These are phyloP conservation scores for Dioscorea alata DNA, from an alignment of 106 monocot species.

Conservation along the genomic window DNA sequence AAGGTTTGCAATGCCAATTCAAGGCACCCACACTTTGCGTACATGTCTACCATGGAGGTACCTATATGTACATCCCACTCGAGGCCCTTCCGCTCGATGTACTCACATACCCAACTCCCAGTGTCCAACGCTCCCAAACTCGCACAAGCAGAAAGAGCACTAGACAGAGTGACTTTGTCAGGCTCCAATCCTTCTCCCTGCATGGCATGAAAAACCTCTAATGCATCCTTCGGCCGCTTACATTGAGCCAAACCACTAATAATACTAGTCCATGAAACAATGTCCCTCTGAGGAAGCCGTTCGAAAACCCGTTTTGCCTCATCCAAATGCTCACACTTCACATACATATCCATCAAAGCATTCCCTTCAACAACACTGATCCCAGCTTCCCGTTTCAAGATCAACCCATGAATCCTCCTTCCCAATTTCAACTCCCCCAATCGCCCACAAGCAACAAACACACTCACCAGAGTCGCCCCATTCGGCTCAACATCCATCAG, in stretches of 20 bases:
- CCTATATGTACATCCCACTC: conserved; percentile 55
- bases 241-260: conserved; percentile 45
- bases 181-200: conserved; percentile 37
- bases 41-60: conserved; percentile 65
- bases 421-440: conserved; percentile 23
- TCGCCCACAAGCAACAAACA: conserved; percentile 52
- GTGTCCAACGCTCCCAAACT: conserved; percentile 46
- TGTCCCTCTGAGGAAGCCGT: conserved; percentile 33
- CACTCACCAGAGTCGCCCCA: conserved; percentile 41
- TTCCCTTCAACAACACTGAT: conserved; percentile 24
- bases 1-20: conserved; percentile 35
- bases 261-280: conserved; percentile 64
- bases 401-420: conserved; percentile 41
- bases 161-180: conserved; percentile 56
- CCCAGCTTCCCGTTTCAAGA: conserved; percentile 24
- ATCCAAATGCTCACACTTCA: conserved; percentile 42
- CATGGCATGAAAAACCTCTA: conserved; percentile 42
- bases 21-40: conserved; percentile 60
- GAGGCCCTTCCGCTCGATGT: conserved; percentile 40
- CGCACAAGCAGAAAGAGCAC: conserved; percentile 73
- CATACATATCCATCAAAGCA: conserved; percentile 73
- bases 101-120: conserved; percentile 60
- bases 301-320: conserved; percentile 42
- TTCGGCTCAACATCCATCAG: conserved; percentile 62
- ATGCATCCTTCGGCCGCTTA: conserved; percentile 44